Evolutionary conservation across 495 filamentous ascomycete species (phyloP), one percentile per base, ranked within the genome.

Genomic region (Hamigera avellanea): DNA sequence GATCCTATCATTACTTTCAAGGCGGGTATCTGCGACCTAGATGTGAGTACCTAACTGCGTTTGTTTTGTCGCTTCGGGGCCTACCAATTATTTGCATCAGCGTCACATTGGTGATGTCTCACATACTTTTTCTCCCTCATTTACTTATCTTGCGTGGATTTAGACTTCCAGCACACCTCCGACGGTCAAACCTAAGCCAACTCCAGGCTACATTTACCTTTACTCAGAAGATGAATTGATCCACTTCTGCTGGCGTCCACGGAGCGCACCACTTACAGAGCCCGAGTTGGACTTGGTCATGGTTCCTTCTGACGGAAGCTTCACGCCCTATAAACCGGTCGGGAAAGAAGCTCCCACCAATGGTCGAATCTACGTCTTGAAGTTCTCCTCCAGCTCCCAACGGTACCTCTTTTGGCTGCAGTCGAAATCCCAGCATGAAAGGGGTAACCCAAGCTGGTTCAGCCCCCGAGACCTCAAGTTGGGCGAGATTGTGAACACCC

Each of bases 321-420:
- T 99, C 54, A 70, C 75, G 3, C 83, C 84, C 3, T 93, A 94
- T 64, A 64, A 79, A 32, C 61, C 73, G 6, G 53, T 56, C 26
- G 66, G 74, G 19, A 66, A 75, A 39, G 70, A 73, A 42, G 63
- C 62, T 1, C 72, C 74, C 25, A 93, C 86, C 8, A 86, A 87
- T 48, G 93, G 86, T 48, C 81, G 93, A 37, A 79, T 99, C 50
- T 95, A 87, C 57, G 77, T 83, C 36, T 73, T 99, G 53, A 95
- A 93, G 58, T 99, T 99, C 64, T 70, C 72, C 19, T 95, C 88
- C n/a, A 89, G 83, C 41, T 91, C 86, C 23, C 76, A 86, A 59
- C 77, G 87, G 35, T 75, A 96, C 55, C 70, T 96, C 19, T 99
- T 95, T 69, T 99, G 88, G 86, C 67, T 99, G 41, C 93, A 99